A percentile compares a stretch with the other conserved stretches of the same genome.
Conservation (phyloP, 768 basidiomycete genomes). For the Kwoniella mangroviensis region DNA sequence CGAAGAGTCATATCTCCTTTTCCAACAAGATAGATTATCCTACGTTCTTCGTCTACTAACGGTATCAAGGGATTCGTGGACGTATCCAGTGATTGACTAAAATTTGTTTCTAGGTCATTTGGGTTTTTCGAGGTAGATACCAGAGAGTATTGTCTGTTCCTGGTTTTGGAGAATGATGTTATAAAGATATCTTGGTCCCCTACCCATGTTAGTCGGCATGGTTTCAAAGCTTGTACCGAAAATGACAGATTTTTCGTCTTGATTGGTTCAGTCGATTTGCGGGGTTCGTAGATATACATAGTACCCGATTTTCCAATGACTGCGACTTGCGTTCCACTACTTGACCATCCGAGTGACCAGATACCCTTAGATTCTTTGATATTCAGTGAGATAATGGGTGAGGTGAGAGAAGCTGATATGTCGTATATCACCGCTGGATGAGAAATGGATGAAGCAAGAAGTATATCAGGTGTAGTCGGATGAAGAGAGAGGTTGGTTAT, state of each 20-base stretch:
- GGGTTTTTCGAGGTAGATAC: slow-evolving; percentile 23
- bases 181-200: slow-evolving; percentile 38
- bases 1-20: slow-evolving; percentile 57
- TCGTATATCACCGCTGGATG: slow-evolving; percentile 37
- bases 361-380: slow-evolving; percentile 39
- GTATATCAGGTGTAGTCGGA: slow-evolving; percentile 40
- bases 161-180: slow-evolving; percentile 42
- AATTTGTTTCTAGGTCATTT: slow-evolving; percentile 25
- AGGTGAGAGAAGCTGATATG: slow-evolving; percentile 16
- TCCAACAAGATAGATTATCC: slow-evolving; percentile 56
- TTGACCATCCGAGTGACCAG: slow-evolving; percentile 41
- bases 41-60: slow-evolving; percentile 51
- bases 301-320: slow-evolving; percentile 36
- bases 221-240: slow-evolving; percentile 42
- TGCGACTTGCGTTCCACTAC: slow-evolving; percentile 36
- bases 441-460: slow-evolving; percentile 34
- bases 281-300: slow-evolving; percentile 38
- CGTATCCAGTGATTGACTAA: slow-evolving; percentile 53
- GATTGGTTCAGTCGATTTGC: slow-evolving; percentile 19
- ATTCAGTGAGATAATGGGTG: slow-evolving; percentile 26
- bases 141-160: slow-evolving; percentile 55
- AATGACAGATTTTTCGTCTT: slow-evolving; percentile 26
- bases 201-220: slow-evolving; percentile 37
- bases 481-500: slow-evolving; percentile 38
- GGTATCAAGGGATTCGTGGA: slow-evolving; percentile 52